A percentile compares a stretch with the other conserved stretches of the same genome.
Conservation (phyloP, 768 basidiomycete genomes). For the Termitomyces sp. region DNA sequence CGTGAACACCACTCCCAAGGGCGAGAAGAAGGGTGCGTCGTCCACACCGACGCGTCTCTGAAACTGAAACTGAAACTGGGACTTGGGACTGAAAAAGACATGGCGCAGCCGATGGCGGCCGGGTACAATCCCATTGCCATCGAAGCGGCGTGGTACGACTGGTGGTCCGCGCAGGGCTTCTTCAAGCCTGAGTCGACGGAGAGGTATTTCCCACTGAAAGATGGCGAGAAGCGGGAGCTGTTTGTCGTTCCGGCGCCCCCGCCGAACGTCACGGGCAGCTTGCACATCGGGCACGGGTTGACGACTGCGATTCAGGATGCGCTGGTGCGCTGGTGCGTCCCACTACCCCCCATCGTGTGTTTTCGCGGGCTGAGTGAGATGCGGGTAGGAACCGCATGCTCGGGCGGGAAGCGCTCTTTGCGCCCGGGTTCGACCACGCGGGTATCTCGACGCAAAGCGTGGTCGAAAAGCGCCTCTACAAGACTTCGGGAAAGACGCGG, state of each 20-base stretch:
- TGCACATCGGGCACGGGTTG: slow-evolving; percentile 94
- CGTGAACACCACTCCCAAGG: slow-evolving; percentile 84
- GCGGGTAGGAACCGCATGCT: slow-evolving; percentile 86
- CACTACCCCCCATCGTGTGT: too few relatives aligned
- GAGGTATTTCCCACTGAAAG: slow-evolving; percentile 48
- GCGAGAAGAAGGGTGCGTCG: slow-evolving; percentile 85
- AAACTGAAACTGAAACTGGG: too few relatives aligned
- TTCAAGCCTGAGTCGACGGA: slow-evolving; percentile 56
- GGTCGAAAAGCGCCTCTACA: slow-evolving; percentile 89
- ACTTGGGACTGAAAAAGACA: slow-evolving; percentile 40
- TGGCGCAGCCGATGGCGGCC: slow-evolving; percentile 81
- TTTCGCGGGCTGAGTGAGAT: neutral
- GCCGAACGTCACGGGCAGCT: slow-evolving; percentile 92
- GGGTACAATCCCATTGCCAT: slow-evolving; percentile 95
- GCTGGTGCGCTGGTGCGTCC: slow-evolving; percentile 76
- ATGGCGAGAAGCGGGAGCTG: slow-evolving; percentile 52
- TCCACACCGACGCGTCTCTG: neutral
- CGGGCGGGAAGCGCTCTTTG: slow-evolving; percentile 84
- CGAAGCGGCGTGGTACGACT: slow-evolving; percentile 96
- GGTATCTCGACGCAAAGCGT: slow-evolving; percentile 98
- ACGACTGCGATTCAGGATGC: slow-evolving; percentile 90
- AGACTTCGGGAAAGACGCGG: slow-evolving; percentile 71
- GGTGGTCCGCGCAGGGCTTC: slow-evolving; percentile 91
- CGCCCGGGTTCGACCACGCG: slow-evolving; percentile 97
- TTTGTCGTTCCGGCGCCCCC: slow-evolving; percentile 92